These are phyloP conservation scores for Coniochaeta prunicola DNA, from an alignment of 2,329 filamentous ascomycete species.

Conservation along the genomic window DNA sequence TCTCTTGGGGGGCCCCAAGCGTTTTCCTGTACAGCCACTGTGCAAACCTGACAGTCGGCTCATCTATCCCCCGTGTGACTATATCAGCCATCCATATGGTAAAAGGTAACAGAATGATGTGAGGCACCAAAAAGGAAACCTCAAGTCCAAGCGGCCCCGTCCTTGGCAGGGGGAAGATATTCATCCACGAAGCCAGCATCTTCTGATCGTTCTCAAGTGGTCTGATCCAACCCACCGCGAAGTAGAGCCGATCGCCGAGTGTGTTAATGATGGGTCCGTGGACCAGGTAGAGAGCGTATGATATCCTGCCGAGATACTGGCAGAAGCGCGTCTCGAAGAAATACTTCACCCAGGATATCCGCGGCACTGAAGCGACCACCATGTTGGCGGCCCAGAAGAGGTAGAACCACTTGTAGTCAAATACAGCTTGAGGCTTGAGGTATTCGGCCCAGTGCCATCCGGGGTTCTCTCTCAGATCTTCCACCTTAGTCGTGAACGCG, in stretches of 20 bases:
- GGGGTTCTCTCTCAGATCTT: conserved; percentile 42
- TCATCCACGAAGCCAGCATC: conserved; percentile 49
- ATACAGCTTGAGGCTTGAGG: conserved; percentile 59
- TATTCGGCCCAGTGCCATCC: conserved; percentile 55
- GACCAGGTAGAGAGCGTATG: conserved; percentile 56
- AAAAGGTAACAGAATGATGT: conserved; percentile 52
- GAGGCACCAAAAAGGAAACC: conserved; percentile 49
- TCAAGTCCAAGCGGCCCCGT: conserved; percentile 54
- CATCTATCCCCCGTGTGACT: conserved; percentile 48
- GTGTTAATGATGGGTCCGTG: conserved; percentile 55
- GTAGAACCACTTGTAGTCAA: conserved; percentile 62
- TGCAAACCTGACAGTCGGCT: conserved; percentile 51
- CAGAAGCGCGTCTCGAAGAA: conserved; percentile 53
- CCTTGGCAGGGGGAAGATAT: conserved; percentile 46
- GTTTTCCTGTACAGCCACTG: conserved; percentile 48
- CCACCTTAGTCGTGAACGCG: conserved; percentile 37
- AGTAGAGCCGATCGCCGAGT: conserved; percentile 57
- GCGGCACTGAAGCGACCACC: conserved; percentile 46
- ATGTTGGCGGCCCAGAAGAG: conserved; percentile 54
- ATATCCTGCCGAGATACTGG: conserved; percentile 56
- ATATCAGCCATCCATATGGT: conserved; percentile 53
- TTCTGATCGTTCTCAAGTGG: conserved; percentile 24
- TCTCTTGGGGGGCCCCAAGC: conserved; percentile 16
- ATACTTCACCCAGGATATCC: conserved; percentile 47
- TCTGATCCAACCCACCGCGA: conserved; percentile 48